Percentiles rank a stretch among this genome's conserved stretches.
These are phyloP conservation scores for Boletus subparvulus DNA, from an alignment of 768 basidiomycete genomes.

Conservation along the genomic window DNA sequence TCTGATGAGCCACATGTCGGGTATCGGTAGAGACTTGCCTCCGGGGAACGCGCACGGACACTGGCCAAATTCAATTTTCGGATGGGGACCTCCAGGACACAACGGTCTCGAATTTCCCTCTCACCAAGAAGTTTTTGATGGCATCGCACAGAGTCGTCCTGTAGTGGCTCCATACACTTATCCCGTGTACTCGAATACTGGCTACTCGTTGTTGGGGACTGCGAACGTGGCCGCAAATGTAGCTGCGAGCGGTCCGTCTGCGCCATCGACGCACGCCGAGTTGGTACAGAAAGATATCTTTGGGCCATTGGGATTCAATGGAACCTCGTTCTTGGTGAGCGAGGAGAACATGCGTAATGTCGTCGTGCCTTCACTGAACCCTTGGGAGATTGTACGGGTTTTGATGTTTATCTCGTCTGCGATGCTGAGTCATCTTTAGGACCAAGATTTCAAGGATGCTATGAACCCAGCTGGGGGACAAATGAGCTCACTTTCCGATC, in stretches of 20 bases:
- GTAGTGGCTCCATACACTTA: slow-evolving; percentile 44
- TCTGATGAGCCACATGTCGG: slow-evolving; percentile 42
- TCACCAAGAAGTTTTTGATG: slow-evolving; percentile 34
- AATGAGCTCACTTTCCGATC: slow-evolving; percentile 49
- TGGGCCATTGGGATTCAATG: slow-evolving; percentile 43
- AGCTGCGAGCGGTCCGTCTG: slow-evolving; percentile 13
- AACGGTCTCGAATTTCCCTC: slow-evolving; percentile 35
- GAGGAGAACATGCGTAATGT: slow-evolving; percentile 36
- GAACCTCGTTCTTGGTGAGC: slow-evolving; percentile 43
- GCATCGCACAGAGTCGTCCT: slow-evolving; percentile 39
- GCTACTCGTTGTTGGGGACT: slow-evolving; percentile 35
- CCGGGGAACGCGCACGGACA: slow-evolving; percentile 28
- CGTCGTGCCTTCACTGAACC: slow-evolving; percentile 39
- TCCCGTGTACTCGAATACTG: slow-evolving; percentile 44
- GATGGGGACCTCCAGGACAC: slow-evolving; percentile 27
- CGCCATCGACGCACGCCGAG: slow-evolving; percentile 38
- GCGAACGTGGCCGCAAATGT: slow-evolving; percentile 37
- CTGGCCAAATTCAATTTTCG: slow-evolving; percentile 42
- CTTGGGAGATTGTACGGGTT: slow-evolving; percentile 36
- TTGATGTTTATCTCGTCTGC: not conserved
- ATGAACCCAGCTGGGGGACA: slow-evolving; percentile 50
- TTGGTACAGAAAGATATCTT: slow-evolving; percentile 52
- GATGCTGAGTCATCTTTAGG: slow-evolving; percentile 25
- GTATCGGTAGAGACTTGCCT: slow-evolving; percentile 37
- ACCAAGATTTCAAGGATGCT: slow-evolving; percentile 39